Conservation (phyloP, 257 asterid genomes). For the Jacaranda copaia region DNA sequence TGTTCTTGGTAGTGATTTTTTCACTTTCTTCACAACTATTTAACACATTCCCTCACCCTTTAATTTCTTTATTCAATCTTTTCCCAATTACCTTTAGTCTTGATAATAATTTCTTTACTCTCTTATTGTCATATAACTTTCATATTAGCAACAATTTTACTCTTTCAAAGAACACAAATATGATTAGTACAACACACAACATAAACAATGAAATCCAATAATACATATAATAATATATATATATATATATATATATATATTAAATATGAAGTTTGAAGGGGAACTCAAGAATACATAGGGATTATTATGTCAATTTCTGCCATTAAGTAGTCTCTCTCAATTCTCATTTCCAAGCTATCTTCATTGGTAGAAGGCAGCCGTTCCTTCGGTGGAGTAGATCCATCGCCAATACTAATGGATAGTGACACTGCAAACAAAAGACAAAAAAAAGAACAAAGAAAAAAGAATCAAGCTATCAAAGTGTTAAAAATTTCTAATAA, state of each 20-base stretch:
- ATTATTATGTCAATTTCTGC: constrained; percentile 6
- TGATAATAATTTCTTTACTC: no score
- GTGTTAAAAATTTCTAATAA: constrained; percentile 1
- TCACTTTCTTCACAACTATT: no score
- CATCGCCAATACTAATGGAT: constrained; percentile 30
- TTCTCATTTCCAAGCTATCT: constrained; percentile 18
- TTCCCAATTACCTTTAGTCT: no score
- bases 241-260: background rate
- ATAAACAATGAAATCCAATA: no score
- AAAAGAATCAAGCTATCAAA: background rate
- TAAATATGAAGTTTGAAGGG: constrained; percentile 44
- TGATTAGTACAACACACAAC: no score
- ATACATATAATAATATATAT: no score
- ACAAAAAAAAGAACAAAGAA: background rate
- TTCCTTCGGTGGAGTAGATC: constrained; percentile 15
- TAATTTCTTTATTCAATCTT: no score
- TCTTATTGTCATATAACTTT: no score
- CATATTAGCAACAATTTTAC: no score
- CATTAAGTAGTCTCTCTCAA: background rate
- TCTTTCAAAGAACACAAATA: no score
- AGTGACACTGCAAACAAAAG: constrained; percentile 20
- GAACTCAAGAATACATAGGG: constrained; percentile 35
- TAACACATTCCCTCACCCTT: no score
- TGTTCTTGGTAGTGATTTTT: no score
- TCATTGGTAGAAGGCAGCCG: background rate